These are phyloP conservation scores for Cryptosporidium ryanae DNA, from an alignment of 169 alveolate genomes.

Conservation along the genomic window DNA sequence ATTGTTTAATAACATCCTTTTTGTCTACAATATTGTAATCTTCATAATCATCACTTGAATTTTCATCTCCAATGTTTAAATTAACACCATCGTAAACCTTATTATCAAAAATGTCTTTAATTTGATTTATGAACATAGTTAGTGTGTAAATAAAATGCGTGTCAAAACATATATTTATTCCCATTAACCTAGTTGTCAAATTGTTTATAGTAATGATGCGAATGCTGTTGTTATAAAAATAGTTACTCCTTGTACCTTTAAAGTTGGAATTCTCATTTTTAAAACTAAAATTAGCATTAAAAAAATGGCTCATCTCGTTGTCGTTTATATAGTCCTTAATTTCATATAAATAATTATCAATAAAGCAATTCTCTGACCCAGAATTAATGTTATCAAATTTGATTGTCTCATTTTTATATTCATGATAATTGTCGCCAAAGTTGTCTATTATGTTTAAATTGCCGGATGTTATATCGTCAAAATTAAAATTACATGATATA, in stretches of 20 bases:
- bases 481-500: conserved; percentile 38
- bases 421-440: neutral
- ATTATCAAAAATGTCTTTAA: conserved; percentile 20
- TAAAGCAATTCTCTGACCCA: neutral
- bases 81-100: neutral
- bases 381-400: too few relatives aligned
- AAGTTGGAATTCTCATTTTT: neutral
- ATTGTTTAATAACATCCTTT: conserved; percentile 45
- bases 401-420: too few relatives aligned
- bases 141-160: conserved; percentile 56
- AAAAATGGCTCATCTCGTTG: neutral
- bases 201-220: conserved; percentile 20
- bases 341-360: conserved; percentile 33
- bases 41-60: neutral
- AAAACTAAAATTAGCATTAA: neutral
- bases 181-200: conserved; percentile 29
- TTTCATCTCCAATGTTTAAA: neutral
- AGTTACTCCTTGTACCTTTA: neutral
- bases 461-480: conserved; percentile 3
- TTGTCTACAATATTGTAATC: conserved; percentile 20
- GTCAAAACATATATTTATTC: conserved; percentile 67
- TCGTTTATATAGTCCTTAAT: conserved; percentile 16
- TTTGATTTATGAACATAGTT: conserved; percentile 50
- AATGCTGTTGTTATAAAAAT: neutral
- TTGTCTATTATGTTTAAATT: neutral